phyloP scores from a whole-genome alignment of 352 stramenopile species.

The Phytophthora foliorum region DNA sequence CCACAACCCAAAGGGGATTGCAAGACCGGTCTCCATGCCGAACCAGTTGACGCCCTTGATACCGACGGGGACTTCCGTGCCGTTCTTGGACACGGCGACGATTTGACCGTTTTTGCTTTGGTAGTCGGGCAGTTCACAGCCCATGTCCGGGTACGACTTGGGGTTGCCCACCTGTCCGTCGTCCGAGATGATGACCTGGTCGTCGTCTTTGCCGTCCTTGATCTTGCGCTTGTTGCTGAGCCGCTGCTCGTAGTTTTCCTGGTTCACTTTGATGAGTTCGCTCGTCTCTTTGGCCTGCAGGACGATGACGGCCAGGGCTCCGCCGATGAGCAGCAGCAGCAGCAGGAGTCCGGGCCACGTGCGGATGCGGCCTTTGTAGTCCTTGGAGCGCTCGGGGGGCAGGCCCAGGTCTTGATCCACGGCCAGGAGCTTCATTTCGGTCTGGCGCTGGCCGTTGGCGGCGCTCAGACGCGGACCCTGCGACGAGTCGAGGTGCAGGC shows the following conservation, averaged over 20 bases:
- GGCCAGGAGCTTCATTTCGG: constrained; percentile 69
- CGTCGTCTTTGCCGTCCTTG: constrained; percentile 45
- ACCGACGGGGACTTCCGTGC: constrained; percentile 59
- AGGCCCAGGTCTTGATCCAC: constrained; percentile 35
- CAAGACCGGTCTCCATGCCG: constrained; percentile 72
- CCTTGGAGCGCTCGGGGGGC: constrained; percentile 50
- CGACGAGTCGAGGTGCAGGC: constrained; percentile 32
- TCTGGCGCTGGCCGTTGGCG: constrained; percentile 39
- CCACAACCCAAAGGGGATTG: constrained; percentile 75
- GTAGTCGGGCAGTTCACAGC: constrained; percentile 68
- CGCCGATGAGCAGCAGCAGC: constrained; percentile 51
- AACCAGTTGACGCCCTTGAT: constrained; percentile 85
- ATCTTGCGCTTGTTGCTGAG: constrained; percentile 48
- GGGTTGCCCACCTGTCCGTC: constrained; percentile 68
- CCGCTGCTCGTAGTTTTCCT: constrained; percentile 36
- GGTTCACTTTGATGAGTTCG: constrained; percentile 29
- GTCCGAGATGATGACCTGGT: constrained; percentile 52
- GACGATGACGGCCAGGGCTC: constrained; percentile 49
- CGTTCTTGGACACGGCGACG: constrained; percentile 55
- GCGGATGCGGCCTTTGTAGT: constrained; percentile 81
- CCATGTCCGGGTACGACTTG: constrained; percentile 57
- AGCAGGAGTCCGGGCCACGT: constrained; percentile 69
- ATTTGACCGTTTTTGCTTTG: constrained; percentile 68
- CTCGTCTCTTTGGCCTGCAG: constrained; percentile 45
- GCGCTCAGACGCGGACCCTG: constrained; percentile 34